A percentile compares a stretch with the other conserved stretches of the same genome.
phyloP scores from a whole-genome alignment of 2,329 filamentous ascomycete species.

The Diaporthe australafricana region DNA sequence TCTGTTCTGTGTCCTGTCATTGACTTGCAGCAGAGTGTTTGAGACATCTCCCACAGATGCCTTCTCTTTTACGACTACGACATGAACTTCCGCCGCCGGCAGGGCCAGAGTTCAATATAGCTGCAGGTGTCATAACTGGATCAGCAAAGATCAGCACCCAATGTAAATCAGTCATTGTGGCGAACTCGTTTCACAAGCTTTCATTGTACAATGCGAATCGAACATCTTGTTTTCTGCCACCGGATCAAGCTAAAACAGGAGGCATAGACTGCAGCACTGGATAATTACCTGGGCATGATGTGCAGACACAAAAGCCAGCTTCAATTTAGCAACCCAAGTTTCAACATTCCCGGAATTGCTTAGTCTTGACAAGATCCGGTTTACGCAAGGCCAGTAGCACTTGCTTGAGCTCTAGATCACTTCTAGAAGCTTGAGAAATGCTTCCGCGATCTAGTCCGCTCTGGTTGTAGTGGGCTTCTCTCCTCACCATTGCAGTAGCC shows the following conservation, averaged over 20 bases:
- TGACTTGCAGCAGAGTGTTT: constrained; percentile 13
- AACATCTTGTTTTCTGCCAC: neutral
- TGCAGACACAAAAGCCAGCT: neutral
- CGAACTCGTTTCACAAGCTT: no score
- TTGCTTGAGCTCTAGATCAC: neutral
- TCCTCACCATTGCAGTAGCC: neutral
- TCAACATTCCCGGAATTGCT: neutral
- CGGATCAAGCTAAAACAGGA: neutral
- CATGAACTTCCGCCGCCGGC: no score
- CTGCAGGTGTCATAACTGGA: neutral
- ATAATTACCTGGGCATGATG: neutral
- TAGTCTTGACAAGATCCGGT: neutral
- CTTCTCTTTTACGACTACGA: no score
- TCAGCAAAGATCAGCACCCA: neutral
- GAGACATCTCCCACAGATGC: neutral
- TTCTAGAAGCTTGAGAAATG: neutral
- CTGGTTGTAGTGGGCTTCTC: neutral
- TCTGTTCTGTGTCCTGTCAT: constrained; percentile 12
- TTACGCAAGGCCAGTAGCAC: neutral
- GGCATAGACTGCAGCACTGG: no score
- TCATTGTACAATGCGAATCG: no score
- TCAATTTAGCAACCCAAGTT: neutral
- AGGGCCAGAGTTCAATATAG: neutral
- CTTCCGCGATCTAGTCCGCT: neutral
- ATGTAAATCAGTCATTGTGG: neutral